Evolutionary conservation across 169 alveolate species (phyloP).

Genomic region (Eimeria mitis): DNA sequence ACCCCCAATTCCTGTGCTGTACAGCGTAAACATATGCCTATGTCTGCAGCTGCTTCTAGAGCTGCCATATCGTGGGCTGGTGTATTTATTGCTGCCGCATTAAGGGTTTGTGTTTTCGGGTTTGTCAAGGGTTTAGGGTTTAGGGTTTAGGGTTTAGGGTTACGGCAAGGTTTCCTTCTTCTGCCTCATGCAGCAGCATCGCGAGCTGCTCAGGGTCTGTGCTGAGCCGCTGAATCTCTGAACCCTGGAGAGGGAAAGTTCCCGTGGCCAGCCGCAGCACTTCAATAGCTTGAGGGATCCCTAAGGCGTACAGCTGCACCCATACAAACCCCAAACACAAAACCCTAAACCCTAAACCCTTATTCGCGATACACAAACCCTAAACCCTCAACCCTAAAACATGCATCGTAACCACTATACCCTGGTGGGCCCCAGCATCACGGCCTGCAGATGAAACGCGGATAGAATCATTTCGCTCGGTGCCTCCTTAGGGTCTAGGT

Average conservation of each 20-base stretch:
- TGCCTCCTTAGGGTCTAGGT: not conserved
- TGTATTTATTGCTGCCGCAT: not conserved
- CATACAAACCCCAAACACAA: not conserved
- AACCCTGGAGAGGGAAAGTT: not conserved
- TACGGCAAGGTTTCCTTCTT: conserved; percentile 33
- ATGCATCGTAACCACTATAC: not conserved
- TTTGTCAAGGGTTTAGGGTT: not conserved
- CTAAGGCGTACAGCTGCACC: conserved; percentile 80
- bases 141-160: conserved; percentile 13
- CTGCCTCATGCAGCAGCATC: conserved; percentile 25
- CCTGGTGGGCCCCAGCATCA: not conserved
- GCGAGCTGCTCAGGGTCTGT: conserved; percentile 49
- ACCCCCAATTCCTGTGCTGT: not conserved
- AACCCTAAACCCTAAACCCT: conserved; percentile 1
- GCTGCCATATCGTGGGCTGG: not conserved
- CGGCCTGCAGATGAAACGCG: not conserved
- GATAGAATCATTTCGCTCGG: not conserved
- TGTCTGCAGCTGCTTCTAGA: not conserved
- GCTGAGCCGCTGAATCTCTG: conserved; percentile 7
- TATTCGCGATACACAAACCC: no score
- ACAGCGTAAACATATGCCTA: not conserved
- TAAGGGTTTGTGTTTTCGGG: not conserved
- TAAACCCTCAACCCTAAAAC: conserved; percentile 8
- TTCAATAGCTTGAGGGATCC: conserved; percentile 87
- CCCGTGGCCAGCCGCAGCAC: conserved; percentile 74